Percentiles rank a stretch among this genome's conserved stretches.
Evolutionary conservation across 108 stramenopile genomes (phyloP).

Genomic region (Cyclotella choctawhatcheeana): DNA sequence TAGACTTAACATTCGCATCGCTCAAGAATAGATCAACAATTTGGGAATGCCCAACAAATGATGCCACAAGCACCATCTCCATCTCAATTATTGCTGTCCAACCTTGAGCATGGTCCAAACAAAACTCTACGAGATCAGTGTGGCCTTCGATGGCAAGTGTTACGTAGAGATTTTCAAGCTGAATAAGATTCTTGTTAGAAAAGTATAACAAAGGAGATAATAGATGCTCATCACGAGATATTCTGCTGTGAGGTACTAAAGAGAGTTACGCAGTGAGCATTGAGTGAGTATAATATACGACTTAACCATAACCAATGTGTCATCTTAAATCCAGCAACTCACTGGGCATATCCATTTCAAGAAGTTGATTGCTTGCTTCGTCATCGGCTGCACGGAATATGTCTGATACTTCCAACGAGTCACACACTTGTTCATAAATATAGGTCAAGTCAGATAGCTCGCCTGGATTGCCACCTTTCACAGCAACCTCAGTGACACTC

Average conservation of each 20-base stretch:
- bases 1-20: neutral
- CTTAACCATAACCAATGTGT: no score
- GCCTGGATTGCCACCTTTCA: neutral
- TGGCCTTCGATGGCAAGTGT: neutral
- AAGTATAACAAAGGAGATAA: no score
- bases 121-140: neutral
- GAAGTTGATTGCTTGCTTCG: no score
- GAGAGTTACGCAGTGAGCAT: no score
- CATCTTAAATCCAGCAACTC: no score
- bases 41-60: neutral
- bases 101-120: neutral
- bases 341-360: no score
- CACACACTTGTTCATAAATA: neutral
- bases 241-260: no score
- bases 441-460: neutral
- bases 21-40: neutral
- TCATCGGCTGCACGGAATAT: no score
- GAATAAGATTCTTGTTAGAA: neutral
- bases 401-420: neutral
- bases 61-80: neutral
- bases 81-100: neutral
- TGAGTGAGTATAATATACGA: no score
- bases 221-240: neutral
- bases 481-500: neutral
- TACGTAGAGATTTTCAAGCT: neutral